Base-by-base conservation (phyloP, 306 rosid species). In the Fagus sylvatica region DNA sequence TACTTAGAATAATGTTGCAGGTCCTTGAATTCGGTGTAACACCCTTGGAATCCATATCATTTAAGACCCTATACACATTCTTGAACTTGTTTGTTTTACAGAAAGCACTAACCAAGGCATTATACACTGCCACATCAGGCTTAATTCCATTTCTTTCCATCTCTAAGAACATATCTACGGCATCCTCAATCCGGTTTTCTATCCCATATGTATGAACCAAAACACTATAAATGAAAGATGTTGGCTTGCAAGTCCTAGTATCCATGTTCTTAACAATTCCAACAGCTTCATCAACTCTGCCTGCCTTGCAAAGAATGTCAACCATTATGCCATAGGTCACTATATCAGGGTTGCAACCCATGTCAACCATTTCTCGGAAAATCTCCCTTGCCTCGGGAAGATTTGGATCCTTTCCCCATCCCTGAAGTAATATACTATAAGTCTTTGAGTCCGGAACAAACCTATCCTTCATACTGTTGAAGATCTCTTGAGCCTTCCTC, bases 401-500 rank as follows among this genome's bases (percentile, higher is more conserved):
- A 85, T 92, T 92, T 7, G 97, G 98, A 78, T 82, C 88, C 81
- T 77, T 92, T 8, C 98, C 98, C 97, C 97, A 94, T 36, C 97
- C 98, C 37, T 81, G 91, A 69, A 94, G 89, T 79, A 94, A 77
- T 74, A 94, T 90, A 79, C 97, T 92, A 33, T 81, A 92, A 53
- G 86, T 94, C 75, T 92, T 94, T 0, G 92, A 81, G 74, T 90
- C 97, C 0, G 92, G 95, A 41, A 76, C 81, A 79, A 87, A 94
- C 65, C 76, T 81, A 54, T 81, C 97, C 86, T 84, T 90, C 85
- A 82, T 86, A 32, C 72, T 53, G 53, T 92, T 93, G 79, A 90
- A 94, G 53, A 94, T 84, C 90, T 94, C 98, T 62, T 92, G 97
- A 62, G 97, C 98, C 89, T 92, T 94, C 88, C 97, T 88, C 53